Conservation (phyloP, 139 green algal genomes). For the Micractinium conductrix region DNA sequence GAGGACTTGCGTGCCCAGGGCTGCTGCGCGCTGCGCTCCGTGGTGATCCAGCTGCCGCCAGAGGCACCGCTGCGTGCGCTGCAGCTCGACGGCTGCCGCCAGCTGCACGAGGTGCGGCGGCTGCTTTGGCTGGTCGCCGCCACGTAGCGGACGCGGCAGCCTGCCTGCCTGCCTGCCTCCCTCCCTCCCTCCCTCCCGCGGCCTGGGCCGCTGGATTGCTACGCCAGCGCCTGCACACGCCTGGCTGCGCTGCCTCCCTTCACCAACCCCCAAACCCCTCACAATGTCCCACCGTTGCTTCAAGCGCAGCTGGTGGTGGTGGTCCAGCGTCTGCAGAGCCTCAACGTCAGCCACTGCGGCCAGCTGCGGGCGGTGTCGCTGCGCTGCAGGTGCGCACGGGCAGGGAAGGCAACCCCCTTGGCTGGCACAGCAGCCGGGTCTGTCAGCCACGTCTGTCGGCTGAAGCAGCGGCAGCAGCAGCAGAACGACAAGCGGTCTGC, state of each 20-base stretch:
- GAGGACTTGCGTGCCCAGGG: background rate
- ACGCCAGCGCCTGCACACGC: too few species aligned
- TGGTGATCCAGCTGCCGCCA: slow-evolving; percentile 30
- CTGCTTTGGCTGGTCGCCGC: background rate
- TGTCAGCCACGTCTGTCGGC: too few species aligned
- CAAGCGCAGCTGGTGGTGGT: slow-evolving; percentile 16
- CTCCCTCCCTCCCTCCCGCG: too few species aligned
- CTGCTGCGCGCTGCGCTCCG: slow-evolving; percentile 7
- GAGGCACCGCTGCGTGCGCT: background rate
- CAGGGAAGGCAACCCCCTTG: too few species aligned
- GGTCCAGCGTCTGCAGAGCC: background rate
- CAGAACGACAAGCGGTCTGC: too few species aligned
- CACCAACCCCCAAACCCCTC: too few species aligned
- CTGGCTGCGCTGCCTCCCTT: background rate
- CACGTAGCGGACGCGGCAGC: too few species aligned
- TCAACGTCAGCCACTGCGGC: slow-evolving; percentile 27
- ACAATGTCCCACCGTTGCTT: too few species aligned
- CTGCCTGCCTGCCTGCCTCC: too few species aligned
- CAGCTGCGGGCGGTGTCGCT: slow-evolving; percentile 19
- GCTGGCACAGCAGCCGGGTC: too few species aligned
- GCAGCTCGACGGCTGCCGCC: slow-evolving; percentile 23
- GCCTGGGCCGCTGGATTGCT: too few species aligned
- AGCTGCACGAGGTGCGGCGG: slow-evolving; percentile 21
- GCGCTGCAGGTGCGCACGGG: slow-evolving; percentile 17
- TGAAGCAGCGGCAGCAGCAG: too few species aligned